phyloP scores from a whole-genome alignment of 306 rosid species.

The Quercus robur region DNA sequence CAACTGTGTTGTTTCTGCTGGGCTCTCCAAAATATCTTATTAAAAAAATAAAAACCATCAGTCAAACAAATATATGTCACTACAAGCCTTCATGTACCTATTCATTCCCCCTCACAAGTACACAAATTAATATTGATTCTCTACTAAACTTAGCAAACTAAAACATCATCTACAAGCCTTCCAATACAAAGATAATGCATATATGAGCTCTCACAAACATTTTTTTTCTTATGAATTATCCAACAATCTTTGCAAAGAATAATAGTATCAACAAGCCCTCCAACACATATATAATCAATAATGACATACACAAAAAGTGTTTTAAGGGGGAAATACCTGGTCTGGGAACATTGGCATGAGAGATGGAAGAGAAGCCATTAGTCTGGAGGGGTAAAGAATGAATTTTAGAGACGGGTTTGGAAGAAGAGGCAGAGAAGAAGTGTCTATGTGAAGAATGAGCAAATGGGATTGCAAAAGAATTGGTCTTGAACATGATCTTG shows the following conservation, averaged over 20 bases:
- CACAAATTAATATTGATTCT: neutral
- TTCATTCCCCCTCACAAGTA: neutral
- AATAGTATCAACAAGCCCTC: neutral
- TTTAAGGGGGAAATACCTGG: conserved; percentile 33
- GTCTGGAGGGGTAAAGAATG: conserved; percentile 45
- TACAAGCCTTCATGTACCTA: neutral
- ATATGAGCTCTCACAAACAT: neutral
- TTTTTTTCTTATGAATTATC: neutral
- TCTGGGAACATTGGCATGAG: conserved; percentile 35
- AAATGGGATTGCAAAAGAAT: conserved; percentile 33
- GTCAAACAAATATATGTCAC: conserved; percentile 5
- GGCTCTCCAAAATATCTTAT: conserved; percentile 39
- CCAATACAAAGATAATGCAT: neutral
- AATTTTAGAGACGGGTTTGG: neutral
- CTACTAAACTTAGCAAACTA: neutral
- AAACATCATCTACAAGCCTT: neutral
- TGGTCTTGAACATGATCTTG: conserved; percentile 27
- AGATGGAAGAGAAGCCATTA: conserved; percentile 50
- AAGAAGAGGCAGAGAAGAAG: conserved; percentile 28
- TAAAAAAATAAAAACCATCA: neutral
- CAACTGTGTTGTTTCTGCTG: conserved; percentile 18
- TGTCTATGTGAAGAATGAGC: conserved; percentile 21
- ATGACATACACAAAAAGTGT: neutral
- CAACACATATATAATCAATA: neutral
- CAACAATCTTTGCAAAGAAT: neutral